Conservation (phyloP, 345 rosid genomes). For the Sapria himalayana region DNA sequence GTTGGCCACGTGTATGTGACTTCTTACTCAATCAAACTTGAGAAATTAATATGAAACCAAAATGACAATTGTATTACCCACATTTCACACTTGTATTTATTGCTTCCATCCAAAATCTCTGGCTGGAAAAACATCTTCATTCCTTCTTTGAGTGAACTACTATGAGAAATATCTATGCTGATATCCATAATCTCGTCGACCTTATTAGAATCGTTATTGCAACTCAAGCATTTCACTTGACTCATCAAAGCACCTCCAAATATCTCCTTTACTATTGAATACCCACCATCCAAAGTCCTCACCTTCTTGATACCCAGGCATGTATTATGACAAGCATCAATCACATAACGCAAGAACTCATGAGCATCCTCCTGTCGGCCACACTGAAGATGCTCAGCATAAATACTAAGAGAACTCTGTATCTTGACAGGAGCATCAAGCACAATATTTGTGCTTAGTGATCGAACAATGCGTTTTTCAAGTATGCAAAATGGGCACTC, state of each 20-base stretch:
- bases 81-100: constrained; percentile 84
- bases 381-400: constrained; percentile 46
- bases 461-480: constrained; percentile 58
- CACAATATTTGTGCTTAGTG: constrained; percentile 37
- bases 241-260: constrained; percentile 94
- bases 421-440: constrained; percentile 56
- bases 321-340: constrained; percentile 88
- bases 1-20: too few species aligned
- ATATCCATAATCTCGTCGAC: constrained; percentile 96
- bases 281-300: constrained; percentile 23
- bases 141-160: constrained; percentile 54
- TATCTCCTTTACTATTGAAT: constrained; percentile 69
- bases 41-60: background rate
- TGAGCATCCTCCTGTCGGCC: constrained; percentile 97
- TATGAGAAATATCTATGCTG: constrained; percentile 57
- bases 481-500: constrained; percentile 85
- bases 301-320: constrained; percentile 71
- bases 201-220: constrained; percentile 74
- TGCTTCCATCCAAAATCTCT: constrained; percentile 79
- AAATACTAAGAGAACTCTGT: constrained; percentile 38
- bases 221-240: constrained; percentile 79
- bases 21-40: constrained; percentile 2
- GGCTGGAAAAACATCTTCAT: constrained; percentile 79
- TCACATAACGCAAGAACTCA: constrained; percentile 77
- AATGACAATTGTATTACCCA: constrained; percentile 13